Evolutionary conservation across 169 alveolate genomes (phyloP).

Genomic region (Eimeria praecox): DNA sequence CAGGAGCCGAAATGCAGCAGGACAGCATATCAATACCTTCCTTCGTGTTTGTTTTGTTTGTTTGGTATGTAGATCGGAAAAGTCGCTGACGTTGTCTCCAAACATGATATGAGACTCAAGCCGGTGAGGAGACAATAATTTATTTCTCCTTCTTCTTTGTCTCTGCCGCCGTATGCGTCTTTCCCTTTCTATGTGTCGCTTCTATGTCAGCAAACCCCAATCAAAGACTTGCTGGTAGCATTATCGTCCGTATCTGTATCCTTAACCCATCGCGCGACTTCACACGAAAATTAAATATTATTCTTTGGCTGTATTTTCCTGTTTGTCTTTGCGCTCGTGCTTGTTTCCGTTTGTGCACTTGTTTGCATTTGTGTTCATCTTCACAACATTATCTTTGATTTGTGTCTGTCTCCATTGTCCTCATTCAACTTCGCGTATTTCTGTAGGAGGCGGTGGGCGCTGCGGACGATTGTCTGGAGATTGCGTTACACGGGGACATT

Average conservation of each 20-base stretch:
- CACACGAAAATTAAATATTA: too few relatives aligned
- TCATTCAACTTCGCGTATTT: not conserved
- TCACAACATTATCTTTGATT: not conserved
- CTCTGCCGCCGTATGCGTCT: too few relatives aligned
- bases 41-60: not conserved
- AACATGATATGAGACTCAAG: slow-evolving; percentile 45
- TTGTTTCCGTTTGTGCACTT: not conserved
- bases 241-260: too few relatives aligned
- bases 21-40: not conserved
- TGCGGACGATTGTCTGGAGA: slow-evolving; percentile 52
- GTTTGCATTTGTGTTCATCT: not conserved
- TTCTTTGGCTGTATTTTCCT: too few relatives aligned
- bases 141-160: too few relatives aligned
- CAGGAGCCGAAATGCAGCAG: too few relatives aligned
- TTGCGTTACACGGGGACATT: slow-evolving; percentile 37
- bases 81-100: slow-evolving; percentile 12
- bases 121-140: not conserved
- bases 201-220: too few relatives aligned
- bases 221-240: too few relatives aligned
- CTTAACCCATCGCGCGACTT: too few relatives aligned
- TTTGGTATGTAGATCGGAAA: not conserved
- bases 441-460: too few relatives aligned
- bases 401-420: not conserved
- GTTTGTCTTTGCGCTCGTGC: not conserved
- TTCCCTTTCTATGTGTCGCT: too few relatives aligned